These are phyloP conservation scores for Penicillium sp. DNA, from an alignment of 2,329 filamentous ascomycete genomes.

Conservation along the genomic window DNA sequence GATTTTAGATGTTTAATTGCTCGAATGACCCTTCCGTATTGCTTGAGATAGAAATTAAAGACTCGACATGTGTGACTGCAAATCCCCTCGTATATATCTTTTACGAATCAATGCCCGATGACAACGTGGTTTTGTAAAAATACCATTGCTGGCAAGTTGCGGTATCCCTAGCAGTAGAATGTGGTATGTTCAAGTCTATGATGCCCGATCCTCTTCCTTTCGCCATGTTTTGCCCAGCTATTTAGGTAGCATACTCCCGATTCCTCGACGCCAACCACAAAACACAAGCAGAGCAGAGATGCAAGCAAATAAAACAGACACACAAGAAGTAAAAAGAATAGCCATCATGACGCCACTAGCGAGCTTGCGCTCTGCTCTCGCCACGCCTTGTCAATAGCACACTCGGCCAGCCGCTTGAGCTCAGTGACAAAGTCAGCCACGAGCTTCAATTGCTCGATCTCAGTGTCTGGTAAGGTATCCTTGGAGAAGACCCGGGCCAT, in stretches of 20 bases:
- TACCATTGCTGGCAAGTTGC: not conserved
- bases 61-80: too few species aligned
- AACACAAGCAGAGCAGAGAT: not conserved
- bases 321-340: not conserved
- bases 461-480: conserved; percentile 32
- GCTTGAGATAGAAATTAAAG: not conserved
- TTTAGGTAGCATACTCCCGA: not conserved
- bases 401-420: conserved; percentile 46
- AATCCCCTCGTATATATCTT: too few species aligned
- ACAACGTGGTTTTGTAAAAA: too few species aligned
- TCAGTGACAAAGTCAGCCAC: conserved; percentile 50
- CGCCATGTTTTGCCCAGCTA: not conserved
- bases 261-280: not conserved
- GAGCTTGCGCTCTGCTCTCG: conserved; percentile 25
- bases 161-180: not conserved
- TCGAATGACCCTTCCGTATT: not conserved
- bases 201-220: not conserved
- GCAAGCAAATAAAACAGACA: not conserved
- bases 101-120: too few species aligned
- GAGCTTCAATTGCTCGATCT: conserved; percentile 44
- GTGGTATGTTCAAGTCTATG: not conserved
- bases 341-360: not conserved
- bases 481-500: conserved; percentile 42
- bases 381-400: conserved; percentile 47
- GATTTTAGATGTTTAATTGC: not conserved